These are phyloP conservation scores for Phialophora chinensis DNA, from an alignment of 2,329 filamentous ascomycete genomes.

Conservation along the genomic window DNA sequence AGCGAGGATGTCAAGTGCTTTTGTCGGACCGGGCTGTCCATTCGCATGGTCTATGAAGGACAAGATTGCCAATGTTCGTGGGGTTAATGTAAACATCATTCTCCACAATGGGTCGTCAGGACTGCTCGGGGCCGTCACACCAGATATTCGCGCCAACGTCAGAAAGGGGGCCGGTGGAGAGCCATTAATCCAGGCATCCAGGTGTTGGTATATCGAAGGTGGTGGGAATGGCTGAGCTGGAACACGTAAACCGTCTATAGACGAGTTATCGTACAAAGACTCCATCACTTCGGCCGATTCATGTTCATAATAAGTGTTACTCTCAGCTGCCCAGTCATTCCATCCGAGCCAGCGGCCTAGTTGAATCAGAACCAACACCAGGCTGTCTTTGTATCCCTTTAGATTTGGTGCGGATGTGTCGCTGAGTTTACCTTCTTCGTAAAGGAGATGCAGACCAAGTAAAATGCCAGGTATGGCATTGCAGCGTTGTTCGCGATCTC, in stretches of 20 bases:
- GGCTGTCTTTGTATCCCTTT: slow-evolving; percentile 52
- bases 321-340: slow-evolving; percentile 62
- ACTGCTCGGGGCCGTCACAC: slow-evolving; percentile 31
- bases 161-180: slow-evolving; percentile 50
- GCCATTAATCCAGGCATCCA: slow-evolving; percentile 44
- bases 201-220: slow-evolving; percentile 65
- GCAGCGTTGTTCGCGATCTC: slow-evolving; percentile 61
- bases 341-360: slow-evolving; percentile 83
- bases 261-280: slow-evolving; percentile 62
- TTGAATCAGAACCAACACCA: slow-evolving; percentile 80
- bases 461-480: slow-evolving; percentile 73
- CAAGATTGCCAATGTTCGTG: slow-evolving; percentile 29
- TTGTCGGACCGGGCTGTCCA: slow-evolving; percentile 9
- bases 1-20: slow-evolving; percentile 42
- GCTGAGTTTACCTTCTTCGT: slow-evolving; percentile 86
- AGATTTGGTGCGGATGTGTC: slow-evolving; percentile 59
- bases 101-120: slow-evolving; percentile 18
- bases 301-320: slow-evolving; percentile 63
- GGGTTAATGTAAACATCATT: slow-evolving; percentile 21
- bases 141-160: slow-evolving; percentile 58
- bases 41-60: slow-evolving; percentile 18
- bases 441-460: slow-evolving; percentile 78
- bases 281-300: slow-evolving; percentile 63
- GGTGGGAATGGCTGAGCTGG: slow-evolving; percentile 60
- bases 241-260: slow-evolving; percentile 51